Evolutionary conservation across 371 early-diverging fungal species (phyloP).

Genomic region (Funneliformis caledonium): DNA sequence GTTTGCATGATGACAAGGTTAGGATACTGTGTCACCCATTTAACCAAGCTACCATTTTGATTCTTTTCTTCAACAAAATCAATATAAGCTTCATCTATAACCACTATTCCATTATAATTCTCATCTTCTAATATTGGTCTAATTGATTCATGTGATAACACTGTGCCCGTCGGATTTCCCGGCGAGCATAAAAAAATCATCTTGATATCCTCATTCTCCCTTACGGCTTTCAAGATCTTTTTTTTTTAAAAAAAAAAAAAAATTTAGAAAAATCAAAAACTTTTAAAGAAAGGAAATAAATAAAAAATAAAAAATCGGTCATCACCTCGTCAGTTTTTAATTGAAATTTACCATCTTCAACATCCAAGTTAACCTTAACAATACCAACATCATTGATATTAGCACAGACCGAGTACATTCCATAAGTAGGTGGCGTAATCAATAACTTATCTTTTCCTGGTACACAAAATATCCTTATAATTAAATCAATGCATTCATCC

Average conservation of each 20-base stretch:
- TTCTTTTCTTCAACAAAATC: conserved; percentile 74
- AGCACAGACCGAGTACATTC: conserved; percentile 96
- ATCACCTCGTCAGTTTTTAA: conserved; percentile 76
- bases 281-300: conserved; percentile 7
- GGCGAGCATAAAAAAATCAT: conserved; percentile 95
- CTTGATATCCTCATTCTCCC: conserved; percentile 79
- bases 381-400: conserved; percentile 92
- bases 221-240: conserved; percentile 65
- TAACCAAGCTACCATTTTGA: conserved; percentile 71
- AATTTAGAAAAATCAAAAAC: not conserved
- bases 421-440: conserved; percentile 96
- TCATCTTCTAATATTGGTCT: conserved; percentile 68
- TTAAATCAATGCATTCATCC: conserved; percentile 94
- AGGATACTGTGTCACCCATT: conserved; percentile 82
- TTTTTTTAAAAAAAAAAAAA: conserved; percentile 27
- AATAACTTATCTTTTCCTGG: conserved; percentile 92
- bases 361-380: conserved; percentile 79
- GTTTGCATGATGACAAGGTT: conserved; percentile 97
- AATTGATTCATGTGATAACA: conserved; percentile 73
- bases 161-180: conserved; percentile 97
- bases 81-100: conserved; percentile 98
- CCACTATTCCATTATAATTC: conserved; percentile 80
- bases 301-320: conserved; percentile 5
- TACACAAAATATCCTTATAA: conserved; percentile 88
- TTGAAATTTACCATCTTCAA: conserved; percentile 78